Base-by-base conservation (phyloP, 2,329 filamentous ascomycete species). In the Niveomyces coronatus region DNA sequence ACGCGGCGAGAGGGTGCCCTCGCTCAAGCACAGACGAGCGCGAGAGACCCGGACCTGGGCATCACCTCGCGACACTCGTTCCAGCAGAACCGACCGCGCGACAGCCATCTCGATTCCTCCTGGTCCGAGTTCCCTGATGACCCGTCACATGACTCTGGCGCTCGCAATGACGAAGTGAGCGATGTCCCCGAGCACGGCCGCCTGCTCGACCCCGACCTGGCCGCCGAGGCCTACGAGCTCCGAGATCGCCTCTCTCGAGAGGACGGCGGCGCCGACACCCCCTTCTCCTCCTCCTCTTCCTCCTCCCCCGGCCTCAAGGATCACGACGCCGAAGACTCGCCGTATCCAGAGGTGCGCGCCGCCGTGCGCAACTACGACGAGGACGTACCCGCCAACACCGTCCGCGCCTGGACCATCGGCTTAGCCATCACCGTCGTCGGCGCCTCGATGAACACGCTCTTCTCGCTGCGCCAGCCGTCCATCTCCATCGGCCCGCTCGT, bases 281-380 rank as follows among this genome's bases (percentile, higher is more conserved):
- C n/a, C n/a, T n/a, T n/a, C n/a, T n/a, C n/a, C n/a, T n/a, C n/a
- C n/a, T n/a, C n/a, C n/a, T n/a, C n/a, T n/a, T n/a, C n/a, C n/a
- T n/a, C n/a, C n/a, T n/a, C 56, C 28, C 40, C 47, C 5, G 45
- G 44, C 23, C 41, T 50, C 6, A 63, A 62, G 40, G 54, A 59
- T n/a, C 56, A 64, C 23, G 64, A 68, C 6, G 55, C 61, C 20
- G 71, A 76, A 42, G 62, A 78, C 52, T 82, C 77, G 3, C 78
- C 77, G 0, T 82, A 82, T 49, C 70, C 76, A 19, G 77, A 82
- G 55, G 76, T 79, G 34, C 65, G 74, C 32, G 75, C 77, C 23
- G 76, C 77, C 7, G 76, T 81, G 3, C 64, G 65, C 37, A 80
- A 80, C 52, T 74, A 72, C 47, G 77, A 82, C 52, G 71, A 81